Percentiles rank a stretch among this genome's conserved stretches.
Conservation (phyloP, 2,329 filamentous ascomycete genomes). For the Fusarium solani-melongenae region DNA sequence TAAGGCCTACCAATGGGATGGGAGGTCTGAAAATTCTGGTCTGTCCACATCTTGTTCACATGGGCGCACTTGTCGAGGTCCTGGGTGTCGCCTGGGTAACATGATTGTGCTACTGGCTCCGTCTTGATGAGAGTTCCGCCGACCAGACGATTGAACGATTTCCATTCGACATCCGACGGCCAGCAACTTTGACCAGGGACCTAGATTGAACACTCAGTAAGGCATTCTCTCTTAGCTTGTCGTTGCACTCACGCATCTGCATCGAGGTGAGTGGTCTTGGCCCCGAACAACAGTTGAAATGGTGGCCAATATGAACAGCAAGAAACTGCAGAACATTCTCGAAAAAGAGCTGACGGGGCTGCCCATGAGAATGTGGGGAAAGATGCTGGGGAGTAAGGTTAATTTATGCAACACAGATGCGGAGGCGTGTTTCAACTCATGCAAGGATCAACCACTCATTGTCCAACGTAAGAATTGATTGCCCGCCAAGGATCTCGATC, state of each 20-base stretch:
- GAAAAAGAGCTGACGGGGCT: not conserved
- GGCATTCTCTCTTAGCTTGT: not conserved
- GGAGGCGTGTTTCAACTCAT: not conserved
- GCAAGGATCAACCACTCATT: not conserved
- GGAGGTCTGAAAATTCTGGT: slow-evolving; percentile 29
- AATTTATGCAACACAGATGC: not conserved
- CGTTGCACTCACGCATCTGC: slow-evolving; percentile 24
- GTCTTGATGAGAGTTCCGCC: slow-evolving; percentile 20
- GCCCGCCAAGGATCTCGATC: not conserved
- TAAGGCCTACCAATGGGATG: slow-evolving; percentile 32
- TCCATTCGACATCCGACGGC: slow-evolving; percentile 17
- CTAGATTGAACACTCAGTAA: slow-evolving; percentile 3
- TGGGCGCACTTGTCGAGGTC: slow-evolving; percentile 22
- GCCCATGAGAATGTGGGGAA: not conserved
- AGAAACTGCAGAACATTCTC: not conserved
- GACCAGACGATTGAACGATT: not conserved
- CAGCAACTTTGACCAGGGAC: slow-evolving; percentile 26
- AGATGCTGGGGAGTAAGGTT: not conserved
- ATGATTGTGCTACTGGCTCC: slow-evolving; percentile 26
- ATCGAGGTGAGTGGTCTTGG: not conserved
- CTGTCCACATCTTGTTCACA: slow-evolving; percentile 32
- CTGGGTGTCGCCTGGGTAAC: slow-evolving; percentile 20
- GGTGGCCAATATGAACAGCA: not conserved
- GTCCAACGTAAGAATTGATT: not conserved
- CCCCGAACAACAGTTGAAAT: not conserved